These are phyloP conservation scores for Ormosia semicastrata DNA, from an alignment of 306 rosid genomes.

Conservation along the genomic window DNA sequence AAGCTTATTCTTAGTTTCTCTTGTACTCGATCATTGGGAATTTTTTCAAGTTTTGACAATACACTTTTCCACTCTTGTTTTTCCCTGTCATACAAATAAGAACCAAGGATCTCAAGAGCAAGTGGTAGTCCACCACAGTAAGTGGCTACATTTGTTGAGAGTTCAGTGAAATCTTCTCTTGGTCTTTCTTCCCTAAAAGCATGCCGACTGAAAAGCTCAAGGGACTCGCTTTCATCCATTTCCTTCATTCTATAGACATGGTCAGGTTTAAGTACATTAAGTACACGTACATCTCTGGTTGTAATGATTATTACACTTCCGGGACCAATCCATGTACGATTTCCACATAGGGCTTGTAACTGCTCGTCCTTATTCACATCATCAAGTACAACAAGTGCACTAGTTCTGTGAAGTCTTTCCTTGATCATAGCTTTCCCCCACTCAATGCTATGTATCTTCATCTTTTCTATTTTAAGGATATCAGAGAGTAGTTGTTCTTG, in stretches of 20 bases:
- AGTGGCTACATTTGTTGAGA: not conserved
- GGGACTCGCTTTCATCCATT: constrained; percentile 24
- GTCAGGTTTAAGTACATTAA: not conserved
- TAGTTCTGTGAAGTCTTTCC: not conserved
- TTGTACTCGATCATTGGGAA: constrained; percentile 31
- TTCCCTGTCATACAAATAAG: constrained; percentile 22
- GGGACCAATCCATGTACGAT: not conserved
- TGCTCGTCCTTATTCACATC: not conserved
- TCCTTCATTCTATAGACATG: not conserved
- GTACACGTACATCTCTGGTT: constrained; percentile 9
- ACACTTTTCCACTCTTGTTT: constrained; percentile 22
- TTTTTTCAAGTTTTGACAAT: constrained; percentile 24
- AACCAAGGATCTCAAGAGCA: constrained; percentile 44
- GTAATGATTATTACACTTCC: constrained; percentile 35
- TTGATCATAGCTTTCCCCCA: not conserved
- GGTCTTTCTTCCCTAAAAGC: constrained; percentile 17
- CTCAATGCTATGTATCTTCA: not conserved
- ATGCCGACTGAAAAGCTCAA: constrained; percentile 31
- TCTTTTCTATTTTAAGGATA: not conserved
- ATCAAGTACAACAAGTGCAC: constrained; percentile 16
- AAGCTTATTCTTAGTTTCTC: constrained; percentile 19
- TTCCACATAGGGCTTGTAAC: not conserved
- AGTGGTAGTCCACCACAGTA: constrained; percentile 43
- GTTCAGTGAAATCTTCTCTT: not conserved
- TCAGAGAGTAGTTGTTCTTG: constrained; percentile 18